phyloP scores from a whole-genome alignment of 2,329 filamentous ascomycete genomes.

The Epichloe sp. region DNA sequence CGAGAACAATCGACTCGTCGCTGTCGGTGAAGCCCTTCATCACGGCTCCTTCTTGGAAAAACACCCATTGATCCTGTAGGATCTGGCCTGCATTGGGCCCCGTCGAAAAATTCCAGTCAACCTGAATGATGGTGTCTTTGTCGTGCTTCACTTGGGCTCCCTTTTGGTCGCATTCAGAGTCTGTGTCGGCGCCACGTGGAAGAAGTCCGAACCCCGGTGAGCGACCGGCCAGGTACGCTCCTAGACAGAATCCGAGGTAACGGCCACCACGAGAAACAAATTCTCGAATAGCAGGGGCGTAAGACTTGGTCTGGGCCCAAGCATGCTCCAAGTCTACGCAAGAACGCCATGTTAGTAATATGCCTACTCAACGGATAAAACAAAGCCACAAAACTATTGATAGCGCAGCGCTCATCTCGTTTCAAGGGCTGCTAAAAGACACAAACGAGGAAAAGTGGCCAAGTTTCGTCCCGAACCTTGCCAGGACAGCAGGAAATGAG shows the following conservation, averaged over 20 bases:
- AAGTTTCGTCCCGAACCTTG: not conserved
- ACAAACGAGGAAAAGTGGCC: not conserved
- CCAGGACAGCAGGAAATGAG: not conserved
- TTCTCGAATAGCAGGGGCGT: slow-evolving; percentile 7
- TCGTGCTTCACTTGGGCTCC: slow-evolving; percentile 10
- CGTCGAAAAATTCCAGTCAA: slow-evolving; percentile 13
- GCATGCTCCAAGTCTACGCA: slow-evolving; percentile 10
- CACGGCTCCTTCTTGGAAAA: slow-evolving; percentile 15
- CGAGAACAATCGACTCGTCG: slow-evolving; percentile 8
- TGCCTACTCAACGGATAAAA: not conserved
- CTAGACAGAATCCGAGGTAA: slow-evolving; percentile 17
- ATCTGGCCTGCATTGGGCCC: slow-evolving; percentile 8
- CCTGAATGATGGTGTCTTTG: slow-evolving; percentile 12
- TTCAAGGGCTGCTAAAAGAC: not conserved
- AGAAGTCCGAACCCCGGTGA: slow-evolving; percentile 12
- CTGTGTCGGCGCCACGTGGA: slow-evolving; percentile 6
- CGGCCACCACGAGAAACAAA: slow-evolving; percentile 13
- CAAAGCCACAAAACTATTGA: not conserved
- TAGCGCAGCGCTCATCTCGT: not conserved
- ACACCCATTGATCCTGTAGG: slow-evolving; percentile 11
- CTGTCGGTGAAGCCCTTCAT: slow-evolving; percentile 10
- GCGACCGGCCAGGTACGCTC: slow-evolving; percentile 15
- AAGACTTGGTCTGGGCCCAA: slow-evolving; percentile 9
- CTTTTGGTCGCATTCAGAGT: slow-evolving; percentile 7
- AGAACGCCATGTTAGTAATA: not conserved